A percentile compares a stretch with the other conserved stretches of the same genome.
Evolutionary conservation across 2,329 filamentous ascomycete genomes (phyloP).

Genomic region (Gyromitra esculenta): DNA sequence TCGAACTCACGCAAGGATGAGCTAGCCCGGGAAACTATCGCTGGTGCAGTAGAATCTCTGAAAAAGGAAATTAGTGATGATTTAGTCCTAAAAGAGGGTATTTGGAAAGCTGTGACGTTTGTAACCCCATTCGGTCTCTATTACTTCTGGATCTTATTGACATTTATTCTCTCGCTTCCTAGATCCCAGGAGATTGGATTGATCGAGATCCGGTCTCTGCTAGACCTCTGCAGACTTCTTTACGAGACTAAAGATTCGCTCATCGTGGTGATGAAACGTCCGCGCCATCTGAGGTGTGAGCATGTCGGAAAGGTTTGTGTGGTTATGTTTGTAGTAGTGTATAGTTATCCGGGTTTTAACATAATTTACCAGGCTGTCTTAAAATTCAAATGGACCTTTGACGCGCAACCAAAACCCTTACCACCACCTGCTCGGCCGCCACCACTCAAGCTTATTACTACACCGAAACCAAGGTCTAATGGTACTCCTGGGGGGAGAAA

Average conservation of each 20-base stretch:
- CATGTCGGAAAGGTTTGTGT: slow-evolving; percentile 60
- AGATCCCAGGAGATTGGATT: slow-evolving; percentile 64
- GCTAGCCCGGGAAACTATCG: slow-evolving; percentile 65
- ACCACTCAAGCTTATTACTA: slow-evolving; percentile 52
- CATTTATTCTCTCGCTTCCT: slow-evolving; percentile 3
- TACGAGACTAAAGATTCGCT: slow-evolving; percentile 65
- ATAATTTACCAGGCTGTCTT: slow-evolving; percentile 54
- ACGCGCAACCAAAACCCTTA: slow-evolving; percentile 28
- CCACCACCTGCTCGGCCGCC: slow-evolving; percentile 44
- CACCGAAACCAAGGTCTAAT: slow-evolving; percentile 47
- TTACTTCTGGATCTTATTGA: slow-evolving; percentile 1
- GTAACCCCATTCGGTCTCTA: slow-evolving; percentile 15
- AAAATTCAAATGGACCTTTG: slow-evolving; percentile 53
- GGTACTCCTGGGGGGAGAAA: slow-evolving; percentile 33
- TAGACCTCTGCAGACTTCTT: slow-evolving; percentile 66
- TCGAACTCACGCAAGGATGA: slow-evolving; percentile 64
- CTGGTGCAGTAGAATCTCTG: slow-evolving; percentile 64
- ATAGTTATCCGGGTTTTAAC: slow-evolving; percentile 26
- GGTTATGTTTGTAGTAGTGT: neutral
- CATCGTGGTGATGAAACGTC: slow-evolving; percentile 63
- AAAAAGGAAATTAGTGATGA: slow-evolving; percentile 65
- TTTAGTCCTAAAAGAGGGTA: slow-evolving; percentile 62
- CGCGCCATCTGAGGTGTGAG: slow-evolving; percentile 63
- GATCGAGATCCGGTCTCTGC: slow-evolving; percentile 65
- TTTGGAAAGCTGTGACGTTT: slow-evolving; percentile 65